Evolutionary conservation across 1,284 basidiomycete genomes (phyloP).

Genomic region (Trametes sp.): DNA sequence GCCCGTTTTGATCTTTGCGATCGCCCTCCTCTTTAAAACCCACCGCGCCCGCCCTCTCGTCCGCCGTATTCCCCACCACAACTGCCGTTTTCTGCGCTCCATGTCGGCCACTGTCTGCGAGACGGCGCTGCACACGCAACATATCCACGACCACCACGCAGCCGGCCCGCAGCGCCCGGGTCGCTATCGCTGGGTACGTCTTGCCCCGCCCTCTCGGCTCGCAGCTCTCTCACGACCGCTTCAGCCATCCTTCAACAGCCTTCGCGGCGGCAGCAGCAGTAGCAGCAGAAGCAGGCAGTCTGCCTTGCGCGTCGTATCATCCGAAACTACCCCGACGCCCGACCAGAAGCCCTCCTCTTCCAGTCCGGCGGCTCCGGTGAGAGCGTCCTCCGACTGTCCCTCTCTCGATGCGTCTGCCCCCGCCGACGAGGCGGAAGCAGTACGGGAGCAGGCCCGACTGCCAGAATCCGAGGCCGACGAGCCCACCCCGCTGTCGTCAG

Average conservation of each 20-base stretch:
- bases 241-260: conserved; percentile 7
- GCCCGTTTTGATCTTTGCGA: conserved; percentile 4
- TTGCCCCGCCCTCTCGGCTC: neutral
- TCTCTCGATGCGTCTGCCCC: conserved; percentile 14
- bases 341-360: conserved; percentile 1
- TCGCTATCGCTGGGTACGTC: conserved; percentile 26
- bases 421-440: conserved; percentile 12
- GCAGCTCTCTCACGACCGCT: conserved; percentile 8
- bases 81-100: neutral
- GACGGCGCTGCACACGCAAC: neutral
- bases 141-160: neutral
- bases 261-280: conserved; percentile 15
- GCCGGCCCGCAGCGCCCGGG: neutral
- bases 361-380: conserved; percentile 16
- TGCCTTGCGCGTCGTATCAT: conserved; percentile 13
- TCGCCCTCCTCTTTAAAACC: conserved; percentile 11
- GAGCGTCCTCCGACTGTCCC: conserved; percentile 12
- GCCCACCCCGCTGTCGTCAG: no score
- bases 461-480: conserved; percentile 1
- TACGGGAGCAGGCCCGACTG: conserved; percentile 22
- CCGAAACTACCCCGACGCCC: conserved; percentile 10
- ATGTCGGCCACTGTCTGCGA: conserved; percentile 27
- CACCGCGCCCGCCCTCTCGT: neutral
- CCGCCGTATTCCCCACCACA: neutral
- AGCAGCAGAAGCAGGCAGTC: conserved; percentile 14